Conservation (phyloP, 2,329 filamentous ascomycete genomes). For the Colletotrichum neosansevieriae region DNA sequence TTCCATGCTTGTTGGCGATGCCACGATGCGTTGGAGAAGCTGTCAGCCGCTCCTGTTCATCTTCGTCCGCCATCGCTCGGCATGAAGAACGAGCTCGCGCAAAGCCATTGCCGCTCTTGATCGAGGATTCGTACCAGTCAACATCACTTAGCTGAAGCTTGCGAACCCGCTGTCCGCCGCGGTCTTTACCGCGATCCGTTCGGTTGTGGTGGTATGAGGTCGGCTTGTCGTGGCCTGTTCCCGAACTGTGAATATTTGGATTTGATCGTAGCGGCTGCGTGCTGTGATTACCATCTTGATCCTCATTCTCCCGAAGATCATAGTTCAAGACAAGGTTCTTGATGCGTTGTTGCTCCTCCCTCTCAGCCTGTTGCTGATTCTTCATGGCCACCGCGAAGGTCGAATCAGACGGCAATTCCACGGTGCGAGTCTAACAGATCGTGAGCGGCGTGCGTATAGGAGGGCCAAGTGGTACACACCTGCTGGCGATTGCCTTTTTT, state of each 20-base stretch:
- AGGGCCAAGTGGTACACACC: slow-evolving; percentile 57
- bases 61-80: slow-evolving; percentile 4
- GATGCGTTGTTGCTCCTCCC: slow-evolving; percentile 97
- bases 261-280: slow-evolving; percentile 57
- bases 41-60: slow-evolving; percentile 9
- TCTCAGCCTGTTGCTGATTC: slow-evolving; percentile 92
- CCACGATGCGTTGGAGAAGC: slow-evolving; percentile 4
- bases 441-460: slow-evolving; percentile 35
- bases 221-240: slow-evolving; percentile 63
- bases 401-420: slow-evolving; percentile 90
- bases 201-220: slow-evolving; percentile 66
- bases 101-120: slow-evolving; percentile 34
- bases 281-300: slow-evolving; percentile 77
- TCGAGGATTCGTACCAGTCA: slow-evolving; percentile 79
- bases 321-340: slow-evolving; percentile 98
- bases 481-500: slow-evolving; percentile 97
- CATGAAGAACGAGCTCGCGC: neutral
- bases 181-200: slow-evolving; percentile 69
- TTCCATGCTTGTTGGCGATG: slow-evolving; percentile 22
- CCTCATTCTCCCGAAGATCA: slow-evolving; percentile 87
- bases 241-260: slow-evolving; percentile 63
- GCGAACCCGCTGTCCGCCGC: slow-evolving; percentile 83
- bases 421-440: slow-evolving; percentile 79
- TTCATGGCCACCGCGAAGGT: slow-evolving; percentile 97
- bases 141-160: slow-evolving; percentile 97